phyloP scores from a whole-genome alignment of 1,139 yeast genomes.

The Blastobotrys ciferrii region DNA sequence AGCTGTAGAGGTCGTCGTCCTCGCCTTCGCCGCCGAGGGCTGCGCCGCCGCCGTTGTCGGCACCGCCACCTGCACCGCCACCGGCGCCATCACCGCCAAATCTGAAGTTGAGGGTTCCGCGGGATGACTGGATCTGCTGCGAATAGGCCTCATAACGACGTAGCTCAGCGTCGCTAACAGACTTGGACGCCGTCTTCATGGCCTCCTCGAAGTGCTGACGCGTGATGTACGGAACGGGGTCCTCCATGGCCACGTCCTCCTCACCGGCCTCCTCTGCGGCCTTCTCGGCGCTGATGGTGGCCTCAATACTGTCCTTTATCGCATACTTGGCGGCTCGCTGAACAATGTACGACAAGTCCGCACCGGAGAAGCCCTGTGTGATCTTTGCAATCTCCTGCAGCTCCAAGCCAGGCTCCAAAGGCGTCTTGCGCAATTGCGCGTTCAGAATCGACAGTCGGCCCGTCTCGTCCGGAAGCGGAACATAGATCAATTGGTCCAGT shows the following conservation, averaged over 20 bases:
- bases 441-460: constrained; percentile 90
- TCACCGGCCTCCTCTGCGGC: constrained; percentile 46
- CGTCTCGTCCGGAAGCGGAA: constrained; percentile 93
- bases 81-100: constrained; percentile 38
- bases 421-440: constrained; percentile 98
- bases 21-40: constrained; percentile 75
- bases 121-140: constrained; percentile 90
- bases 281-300: constrained; percentile 51
- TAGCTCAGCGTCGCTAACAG: constrained; percentile 94
- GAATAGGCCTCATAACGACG: constrained; percentile 99
- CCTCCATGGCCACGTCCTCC: constrained; percentile 62
- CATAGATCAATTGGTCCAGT: constrained; percentile 96
- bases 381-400: constrained; percentile 85
- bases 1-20: constrained; percentile 92
- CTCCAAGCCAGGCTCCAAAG: constrained; percentile 95
- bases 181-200: constrained; percentile 97
- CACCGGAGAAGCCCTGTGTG: constrained; percentile 98
- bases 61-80: constrained; percentile 28
- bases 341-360: constrained; percentile 94
- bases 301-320: constrained; percentile 95
- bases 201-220: constrained; percentile 96
- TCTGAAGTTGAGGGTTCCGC: constrained; percentile 64
- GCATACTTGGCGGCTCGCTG: constrained; percentile 99
- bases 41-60: constrained; percentile 41
- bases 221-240: constrained; percentile 94